Percentiles rank a stretch among this genome's conserved stretches.
Conservation (phyloP, 2,329 filamentous ascomycete genomes). For the Apiospora aurea region DNA sequence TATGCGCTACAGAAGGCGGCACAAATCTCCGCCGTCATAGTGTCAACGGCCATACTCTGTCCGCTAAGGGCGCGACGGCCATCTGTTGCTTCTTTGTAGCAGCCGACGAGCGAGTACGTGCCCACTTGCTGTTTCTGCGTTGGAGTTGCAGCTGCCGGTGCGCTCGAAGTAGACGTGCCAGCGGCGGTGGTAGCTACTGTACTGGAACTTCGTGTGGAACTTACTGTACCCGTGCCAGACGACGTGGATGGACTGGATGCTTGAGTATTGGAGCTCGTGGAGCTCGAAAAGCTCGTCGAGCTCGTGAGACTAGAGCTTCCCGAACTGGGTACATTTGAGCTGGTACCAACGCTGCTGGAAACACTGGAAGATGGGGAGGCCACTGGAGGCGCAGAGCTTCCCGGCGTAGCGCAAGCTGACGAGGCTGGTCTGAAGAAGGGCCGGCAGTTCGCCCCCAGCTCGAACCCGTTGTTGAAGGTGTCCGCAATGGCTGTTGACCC, state of each 20-base stretch:
- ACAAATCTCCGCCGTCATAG: slow-evolving; percentile 59
- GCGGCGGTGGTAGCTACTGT: background rate
- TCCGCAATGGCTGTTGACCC: slow-evolving; percentile 47
- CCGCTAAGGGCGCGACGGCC: slow-evolving; percentile 52
- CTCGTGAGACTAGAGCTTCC: slow-evolving; percentile 23
- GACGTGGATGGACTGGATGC: slow-evolving; percentile 38
- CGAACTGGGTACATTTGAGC: slow-evolving; percentile 30
- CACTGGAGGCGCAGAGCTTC: background rate
- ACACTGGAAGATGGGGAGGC: slow-evolving; percentile 33
- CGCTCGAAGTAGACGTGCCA: background rate
- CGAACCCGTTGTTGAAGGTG: slow-evolving; percentile 56
- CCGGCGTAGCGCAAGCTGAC: slow-evolving; percentile 36
- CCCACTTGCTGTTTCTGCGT: slow-evolving; percentile 49
- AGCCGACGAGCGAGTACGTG: slow-evolving; percentile 54
- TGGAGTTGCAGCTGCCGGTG: slow-evolving; percentile 28
- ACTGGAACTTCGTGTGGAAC: background rate
- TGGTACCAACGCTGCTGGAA: slow-evolving; percentile 26
- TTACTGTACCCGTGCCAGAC: background rate
- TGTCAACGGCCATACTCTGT: slow-evolving; percentile 51
- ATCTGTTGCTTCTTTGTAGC: slow-evolving; percentile 54
- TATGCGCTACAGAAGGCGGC: slow-evolving; percentile 54
- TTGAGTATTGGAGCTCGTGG: slow-evolving; percentile 39
- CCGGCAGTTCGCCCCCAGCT: slow-evolving; percentile 53
- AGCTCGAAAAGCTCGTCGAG: slow-evolving; percentile 32
- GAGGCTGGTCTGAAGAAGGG: slow-evolving; percentile 46